Percentiles rank a stretch among this genome's conserved stretches.
Evolutionary conservation across 805 yeast genomes (phyloP).

Genomic region (Lipomyces starkeyi): DNA sequence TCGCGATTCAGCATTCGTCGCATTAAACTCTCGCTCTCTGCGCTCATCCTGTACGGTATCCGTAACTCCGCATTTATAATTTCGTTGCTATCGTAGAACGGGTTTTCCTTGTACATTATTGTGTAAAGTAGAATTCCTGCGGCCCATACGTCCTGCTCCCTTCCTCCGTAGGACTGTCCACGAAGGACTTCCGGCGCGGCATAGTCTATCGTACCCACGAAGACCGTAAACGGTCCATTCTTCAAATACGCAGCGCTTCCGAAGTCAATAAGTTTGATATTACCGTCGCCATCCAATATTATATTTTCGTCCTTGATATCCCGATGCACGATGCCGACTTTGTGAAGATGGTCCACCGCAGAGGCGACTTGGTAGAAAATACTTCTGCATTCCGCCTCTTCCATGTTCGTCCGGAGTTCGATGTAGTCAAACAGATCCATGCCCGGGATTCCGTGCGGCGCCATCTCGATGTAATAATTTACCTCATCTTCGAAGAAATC

Average conservation of each 20-base stretch:
- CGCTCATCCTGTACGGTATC: conserved; percentile 65
- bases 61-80: conserved; percentile 88
- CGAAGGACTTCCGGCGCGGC: conserved; percentile 96
- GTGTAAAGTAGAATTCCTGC: conserved; percentile 90
- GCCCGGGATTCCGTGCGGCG: conserved; percentile 88
- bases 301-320: conserved; percentile 96
- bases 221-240: conserved; percentile 95
- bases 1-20: conserved; percentile 70
- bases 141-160: conserved; percentile 97
- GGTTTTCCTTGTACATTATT: conserved; percentile 89
- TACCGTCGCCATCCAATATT: conserved; percentile 77
- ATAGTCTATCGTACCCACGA: conserved; percentile 93
- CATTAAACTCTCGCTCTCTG: conserved; percentile 69
- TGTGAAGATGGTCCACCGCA: conserved; percentile 81
- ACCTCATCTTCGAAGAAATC: conserved; percentile 93
- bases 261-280: conserved; percentile 86
- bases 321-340: conserved; percentile 86
- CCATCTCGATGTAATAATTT: conserved; percentile 88
- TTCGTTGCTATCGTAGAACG: conserved; percentile 94
- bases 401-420: conserved; percentile 81
- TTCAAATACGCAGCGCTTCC: conserved; percentile 91
- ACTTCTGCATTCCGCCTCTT: conserved; percentile 75
- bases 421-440: conserved; percentile 91
- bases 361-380: conserved; percentile 80
- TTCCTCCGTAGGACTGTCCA: conserved; percentile 89